These are phyloP conservation scores for Pseudocercospora musae DNA, from an alignment of 2,329 filamentous ascomycete genomes.

Conservation along the genomic window DNA sequence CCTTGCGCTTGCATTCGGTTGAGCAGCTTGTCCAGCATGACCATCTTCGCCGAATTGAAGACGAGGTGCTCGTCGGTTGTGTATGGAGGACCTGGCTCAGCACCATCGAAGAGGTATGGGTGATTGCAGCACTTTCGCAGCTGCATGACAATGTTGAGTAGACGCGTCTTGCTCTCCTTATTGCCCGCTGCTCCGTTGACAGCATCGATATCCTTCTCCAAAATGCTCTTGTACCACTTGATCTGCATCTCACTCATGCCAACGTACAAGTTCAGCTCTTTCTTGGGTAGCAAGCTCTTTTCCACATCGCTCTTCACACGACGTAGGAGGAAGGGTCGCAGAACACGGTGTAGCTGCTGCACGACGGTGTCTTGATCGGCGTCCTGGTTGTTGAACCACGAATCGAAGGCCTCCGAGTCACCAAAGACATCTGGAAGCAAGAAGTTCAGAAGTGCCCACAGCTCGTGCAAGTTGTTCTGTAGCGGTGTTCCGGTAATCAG, in stretches of 20 bases:
- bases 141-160: slow-evolving; percentile 99
- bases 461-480: slow-evolving; percentile 96
- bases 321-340: slow-evolving; percentile 89
- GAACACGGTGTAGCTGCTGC: slow-evolving; percentile 87
- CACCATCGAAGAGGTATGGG: slow-evolving; percentile 95
- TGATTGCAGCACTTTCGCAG: slow-evolving; percentile 98
- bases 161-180: slow-evolving; percentile 92
- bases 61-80: slow-evolving; percentile 96
- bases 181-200: slow-evolving; percentile 96
- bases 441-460: slow-evolving; percentile 97
- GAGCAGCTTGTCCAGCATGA: slow-evolving; percentile 88
- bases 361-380: slow-evolving; percentile 93
- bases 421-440: slow-evolving; percentile 97
- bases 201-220: slow-evolving; percentile 98
- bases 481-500: slow-evolving; percentile 95
- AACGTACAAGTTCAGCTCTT: slow-evolving; percentile 94
- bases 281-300: slow-evolving; percentile 95
- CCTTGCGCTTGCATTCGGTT: slow-evolving; percentile 79
- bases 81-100: slow-evolving; percentile 94
- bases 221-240: slow-evolving; percentile 98
- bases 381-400: slow-evolving; percentile 92
- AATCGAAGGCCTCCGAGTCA: slow-evolving; percentile 92
- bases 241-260: slow-evolving; percentile 99
- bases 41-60: slow-evolving; percentile 94
- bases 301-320: slow-evolving; percentile 97